These are phyloP conservation scores for Gastrodia elata DNA, from an alignment of 106 monocot species.

Conservation along the genomic window DNA sequence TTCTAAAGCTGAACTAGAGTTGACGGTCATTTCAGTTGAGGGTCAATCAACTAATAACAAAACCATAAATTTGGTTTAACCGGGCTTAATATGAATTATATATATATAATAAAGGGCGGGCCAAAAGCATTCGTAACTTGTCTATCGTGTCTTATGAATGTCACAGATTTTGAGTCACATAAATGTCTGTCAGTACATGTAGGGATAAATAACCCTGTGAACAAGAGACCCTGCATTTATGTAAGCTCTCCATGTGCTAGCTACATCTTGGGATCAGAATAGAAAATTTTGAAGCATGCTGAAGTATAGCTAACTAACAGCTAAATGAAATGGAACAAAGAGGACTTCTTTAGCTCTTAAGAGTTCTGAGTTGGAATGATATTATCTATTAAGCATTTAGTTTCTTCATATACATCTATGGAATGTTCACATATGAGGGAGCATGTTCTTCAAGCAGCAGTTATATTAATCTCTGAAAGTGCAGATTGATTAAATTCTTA, in stretches of 20 bases:
- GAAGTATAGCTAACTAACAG: neutral
- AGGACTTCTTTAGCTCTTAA: neutral
- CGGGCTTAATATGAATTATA: too few species aligned
- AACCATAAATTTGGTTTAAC: too few species aligned
- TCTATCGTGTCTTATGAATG: neutral
- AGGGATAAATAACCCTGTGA: neutral
- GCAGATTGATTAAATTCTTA: too few species aligned
- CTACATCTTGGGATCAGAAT: neutral
- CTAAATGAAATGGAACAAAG: neutral
- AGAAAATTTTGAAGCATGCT: neutral
- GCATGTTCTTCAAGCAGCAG: too few species aligned
- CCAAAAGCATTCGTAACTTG: too few species aligned
- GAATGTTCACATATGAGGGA: neutral
- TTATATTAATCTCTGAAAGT: too few species aligned
- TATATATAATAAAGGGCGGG: too few species aligned
- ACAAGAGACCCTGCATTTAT: too few species aligned
- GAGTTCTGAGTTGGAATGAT: neutral
- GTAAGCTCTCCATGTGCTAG: neutral
- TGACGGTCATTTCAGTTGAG: too few species aligned
- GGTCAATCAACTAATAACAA: too few species aligned
- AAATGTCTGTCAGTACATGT: neutral
- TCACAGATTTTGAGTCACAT: neutral
- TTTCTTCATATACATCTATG: neutral
- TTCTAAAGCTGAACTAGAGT: too few species aligned
- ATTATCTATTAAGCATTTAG: neutral